A percentile compares a stretch with the other conserved stretches of the same genome.
These are phyloP conservation scores for Onygenales sp. DNA, from an alignment of 2,329 filamentous ascomycete genomes.

Conservation along the genomic window DNA sequence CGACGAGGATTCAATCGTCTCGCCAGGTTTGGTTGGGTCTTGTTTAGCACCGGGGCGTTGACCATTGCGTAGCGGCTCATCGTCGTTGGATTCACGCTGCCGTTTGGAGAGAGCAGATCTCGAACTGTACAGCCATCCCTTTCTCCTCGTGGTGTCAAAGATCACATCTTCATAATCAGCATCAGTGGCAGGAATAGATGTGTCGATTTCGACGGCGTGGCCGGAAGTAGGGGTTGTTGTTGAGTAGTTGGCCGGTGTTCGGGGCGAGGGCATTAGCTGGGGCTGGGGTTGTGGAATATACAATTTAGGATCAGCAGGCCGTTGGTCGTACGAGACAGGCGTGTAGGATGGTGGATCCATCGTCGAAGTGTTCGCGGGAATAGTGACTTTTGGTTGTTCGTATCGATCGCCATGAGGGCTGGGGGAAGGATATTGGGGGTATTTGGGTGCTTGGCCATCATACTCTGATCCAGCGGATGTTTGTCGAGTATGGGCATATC, in stretches of 20 bases:
- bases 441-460: slow-evolving; percentile 17
- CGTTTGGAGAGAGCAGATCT: background rate
- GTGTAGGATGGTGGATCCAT: background rate
- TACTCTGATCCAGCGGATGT: slow-evolving; percentile 24
- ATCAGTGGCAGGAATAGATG: background rate
- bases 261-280: background rate
- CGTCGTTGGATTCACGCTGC: background rate
- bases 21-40: background rate
- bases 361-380: slow-evolving; percentile 15
- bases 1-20: background rate
- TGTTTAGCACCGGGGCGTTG: background rate
- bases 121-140: background rate
- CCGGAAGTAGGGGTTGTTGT: background rate
- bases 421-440: slow-evolving; percentile 19
- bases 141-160: background rate
- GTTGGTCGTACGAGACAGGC: background rate
- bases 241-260: background rate
- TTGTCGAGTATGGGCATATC: slow-evolving; percentile 25
- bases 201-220: background rate
- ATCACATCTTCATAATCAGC: background rate
- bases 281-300: background rate
- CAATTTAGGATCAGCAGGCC: background rate
- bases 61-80: background rate
- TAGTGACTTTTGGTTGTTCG: slow-evolving; percentile 18
- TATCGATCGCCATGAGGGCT: slow-evolving; percentile 12